Base-by-base conservation (phyloP, 139 green algal genomes). In the Micractinium conductrix region DNA sequence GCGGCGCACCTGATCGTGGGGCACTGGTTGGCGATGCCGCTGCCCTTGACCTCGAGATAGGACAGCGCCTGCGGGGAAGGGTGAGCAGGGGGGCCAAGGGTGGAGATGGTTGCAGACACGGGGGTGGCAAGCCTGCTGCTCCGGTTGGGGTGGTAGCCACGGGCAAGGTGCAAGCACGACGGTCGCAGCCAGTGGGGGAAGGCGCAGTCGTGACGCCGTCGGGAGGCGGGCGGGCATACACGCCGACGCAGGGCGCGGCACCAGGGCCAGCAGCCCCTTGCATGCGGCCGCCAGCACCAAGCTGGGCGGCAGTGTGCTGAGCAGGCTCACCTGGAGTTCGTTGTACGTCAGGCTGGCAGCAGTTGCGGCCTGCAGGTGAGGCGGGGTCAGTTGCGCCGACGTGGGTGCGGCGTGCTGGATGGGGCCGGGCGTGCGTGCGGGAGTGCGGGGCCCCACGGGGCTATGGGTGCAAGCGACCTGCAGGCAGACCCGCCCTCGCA, bases 41-140 rank as follows among this genome's bases (percentile, higher is more conserved):
- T 95, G 74, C 97, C 97, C 94, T 99, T 99, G 58, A 99, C 95
- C 91, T 99, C 95, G 44, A 98, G 88, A 93, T 99, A 99, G 84
- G 96, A 98, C 85, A 98, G 92, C 73, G 91, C 91, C 88, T 99
- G 94, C n/a, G 98, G 87, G 8, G 48, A 58, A 16, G 48, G 48
- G 10, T 10, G 6, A 21, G 53, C 19, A 62, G 53, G 53, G 53
- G 53, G 26, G 53, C 19, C 48, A 58, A 62, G 53, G 53, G 2
- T 4, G 24, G 53, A 62, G 53, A 19, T 4, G 2, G 10, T 14
- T 16, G 16, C 48, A 58, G 12, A 58, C 48, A 58, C 48, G 16
- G 12, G 48, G 12, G 48, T 58, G 48, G 48, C 10, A 58, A 16
- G 48, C 10, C 48, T 10, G 48, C 12, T 10, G 48, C 10, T 10